Percentiles rank a stretch among this genome's conserved stretches.
phyloP scores from a whole-genome alignment of 352 stramenopile species.

The Phytophthora ohioensis region DNA sequence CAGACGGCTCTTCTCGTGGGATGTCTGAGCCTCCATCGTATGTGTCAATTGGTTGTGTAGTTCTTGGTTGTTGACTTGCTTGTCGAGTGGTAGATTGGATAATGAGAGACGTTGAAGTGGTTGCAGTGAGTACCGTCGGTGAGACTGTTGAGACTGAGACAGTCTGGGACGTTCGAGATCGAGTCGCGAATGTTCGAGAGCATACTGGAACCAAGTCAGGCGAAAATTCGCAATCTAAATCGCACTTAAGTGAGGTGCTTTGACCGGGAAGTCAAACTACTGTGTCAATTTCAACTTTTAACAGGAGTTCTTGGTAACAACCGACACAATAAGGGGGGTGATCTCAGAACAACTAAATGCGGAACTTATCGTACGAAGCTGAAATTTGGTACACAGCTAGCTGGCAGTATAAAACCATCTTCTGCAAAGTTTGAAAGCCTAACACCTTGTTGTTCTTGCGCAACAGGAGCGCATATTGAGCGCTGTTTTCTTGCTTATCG shows the following conservation, averaged over 20 bases:
- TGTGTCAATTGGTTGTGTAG: neutral
- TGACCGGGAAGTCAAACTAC: neutral
- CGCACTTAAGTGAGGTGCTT: slow-evolving; percentile 1
- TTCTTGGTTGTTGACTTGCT: slow-evolving; percentile 21
- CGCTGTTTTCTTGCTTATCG: no score
- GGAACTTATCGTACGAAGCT: no score
- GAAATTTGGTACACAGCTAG: no score
- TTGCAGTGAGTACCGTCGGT: neutral
- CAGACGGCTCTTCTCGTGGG: slow-evolving; percentile 51
- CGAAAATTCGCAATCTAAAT: slow-evolving; percentile 4
- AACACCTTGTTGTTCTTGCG: no score
- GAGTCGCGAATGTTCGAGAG: slow-evolving; percentile 35
- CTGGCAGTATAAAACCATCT: no score
- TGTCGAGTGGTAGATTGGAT: slow-evolving; percentile 36
- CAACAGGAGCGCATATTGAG: no score
- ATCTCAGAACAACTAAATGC: no score
- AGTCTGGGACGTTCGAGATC: slow-evolving; percentile 28
- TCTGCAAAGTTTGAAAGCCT: no score
- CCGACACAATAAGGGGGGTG: no score
- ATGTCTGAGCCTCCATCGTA: slow-evolving; percentile 39
- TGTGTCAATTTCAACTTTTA: no score
- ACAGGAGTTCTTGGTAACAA: no score
- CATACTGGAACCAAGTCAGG: slow-evolving; percentile 19
- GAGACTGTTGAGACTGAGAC: slow-evolving; percentile 1
- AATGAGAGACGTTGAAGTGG: slow-evolving; percentile 41